Evolutionary conservation across 2,329 filamentous ascomycete species (phyloP).

Genomic region (Penicillium decumbens): DNA sequence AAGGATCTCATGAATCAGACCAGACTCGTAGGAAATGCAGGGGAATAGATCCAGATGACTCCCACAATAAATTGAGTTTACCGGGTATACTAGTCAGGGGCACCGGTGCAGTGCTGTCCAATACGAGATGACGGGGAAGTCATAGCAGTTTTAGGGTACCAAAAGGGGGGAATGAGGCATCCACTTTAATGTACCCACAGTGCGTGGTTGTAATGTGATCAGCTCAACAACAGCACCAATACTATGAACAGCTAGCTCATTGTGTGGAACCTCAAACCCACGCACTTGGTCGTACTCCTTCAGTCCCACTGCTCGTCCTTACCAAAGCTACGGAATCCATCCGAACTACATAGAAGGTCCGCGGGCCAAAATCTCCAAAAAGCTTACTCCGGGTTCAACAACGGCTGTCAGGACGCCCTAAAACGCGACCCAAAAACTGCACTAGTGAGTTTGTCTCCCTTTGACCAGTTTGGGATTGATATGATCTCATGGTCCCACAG

Average conservation of each 20-base stretch:
- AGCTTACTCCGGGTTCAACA: slow-evolving; percentile 16
- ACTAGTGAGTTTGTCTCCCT: slow-evolving; percentile 6
- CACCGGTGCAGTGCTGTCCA: not conserved
- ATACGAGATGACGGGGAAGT: not conserved
- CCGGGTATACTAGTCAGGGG: not conserved
- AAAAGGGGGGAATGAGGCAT: not conserved
- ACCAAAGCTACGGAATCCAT: not conserved
- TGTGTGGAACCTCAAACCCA: not conserved
- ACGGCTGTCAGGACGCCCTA: slow-evolving; percentile 22
- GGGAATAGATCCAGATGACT: not conserved
- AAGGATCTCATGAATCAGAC: not conserved
- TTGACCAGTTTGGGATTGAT: not conserved
- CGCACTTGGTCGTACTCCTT: not conserved
- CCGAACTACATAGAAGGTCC: slow-evolving; percentile 6
- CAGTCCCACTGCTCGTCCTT: not conserved
- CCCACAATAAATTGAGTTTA: not conserved
- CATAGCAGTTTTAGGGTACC: not conserved
- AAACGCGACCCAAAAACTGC: slow-evolving; percentile 10
- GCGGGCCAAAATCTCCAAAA: slow-evolving; percentile 5
- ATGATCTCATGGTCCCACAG: slow-evolving; percentile 9
- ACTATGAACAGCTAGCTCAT: not conserved
- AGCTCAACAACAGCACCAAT: not conserved
- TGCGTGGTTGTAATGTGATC: not conserved
- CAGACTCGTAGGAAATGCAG: not conserved
- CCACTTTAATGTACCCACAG: not conserved